Evolutionary conservation across 2,329 filamentous ascomycete genomes (phyloP).

Genomic region (Lachnellula hyalina): DNA sequence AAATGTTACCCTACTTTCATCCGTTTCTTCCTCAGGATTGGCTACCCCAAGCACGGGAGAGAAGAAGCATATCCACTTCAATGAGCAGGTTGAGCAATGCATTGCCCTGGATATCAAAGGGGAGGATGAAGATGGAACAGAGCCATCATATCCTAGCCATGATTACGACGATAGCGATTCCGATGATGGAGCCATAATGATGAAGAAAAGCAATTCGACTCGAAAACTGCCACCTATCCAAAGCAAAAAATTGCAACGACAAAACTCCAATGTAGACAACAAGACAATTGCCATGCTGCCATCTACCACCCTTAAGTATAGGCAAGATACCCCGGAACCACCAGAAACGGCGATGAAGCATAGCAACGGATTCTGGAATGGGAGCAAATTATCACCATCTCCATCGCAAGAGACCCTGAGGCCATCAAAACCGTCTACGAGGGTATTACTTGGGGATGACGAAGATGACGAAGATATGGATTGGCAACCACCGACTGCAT

Average conservation of each 20-base stretch:
- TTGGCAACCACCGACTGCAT: slow-evolving; percentile 35
- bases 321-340: slow-evolving; percentile 56
- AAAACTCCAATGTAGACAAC: slow-evolving; percentile 51
- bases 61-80: slow-evolving; percentile 93
- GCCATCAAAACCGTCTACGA: slow-evolving; percentile 54
- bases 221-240: slow-evolving; percentile 34
- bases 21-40: slow-evolving; percentile 67
- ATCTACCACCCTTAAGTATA: slow-evolving; percentile 60
- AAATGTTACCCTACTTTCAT: slow-evolving; percentile 54
- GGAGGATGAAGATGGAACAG: slow-evolving; percentile 61
- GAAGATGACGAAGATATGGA: slow-evolving; percentile 48
- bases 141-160: slow-evolving; percentile 26
- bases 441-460: slow-evolving; percentile 52
- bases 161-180: slow-evolving; percentile 56
- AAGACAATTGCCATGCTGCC: slow-evolving; percentile 65
- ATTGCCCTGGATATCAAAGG: slow-evolving; percentile 88
- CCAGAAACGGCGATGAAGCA: slow-evolving; percentile 59
- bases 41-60: slow-evolving; percentile 56
- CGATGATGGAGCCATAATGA: slow-evolving; percentile 55
- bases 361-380: slow-evolving; percentile 43
- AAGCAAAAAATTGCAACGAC: slow-evolving; percentile 34
- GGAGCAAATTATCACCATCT: slow-evolving; percentile 49
- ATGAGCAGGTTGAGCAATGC: slow-evolving; percentile 91
- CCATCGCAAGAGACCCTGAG: slow-evolving; percentile 76
- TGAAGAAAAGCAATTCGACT: slow-evolving; percentile 62